A percentile compares a stretch with the other conserved stretches of the same genome.
phyloP scores from a whole-genome alignment of 768 basidiomycete genomes.

The Podaxis carcinomalis region DNA sequence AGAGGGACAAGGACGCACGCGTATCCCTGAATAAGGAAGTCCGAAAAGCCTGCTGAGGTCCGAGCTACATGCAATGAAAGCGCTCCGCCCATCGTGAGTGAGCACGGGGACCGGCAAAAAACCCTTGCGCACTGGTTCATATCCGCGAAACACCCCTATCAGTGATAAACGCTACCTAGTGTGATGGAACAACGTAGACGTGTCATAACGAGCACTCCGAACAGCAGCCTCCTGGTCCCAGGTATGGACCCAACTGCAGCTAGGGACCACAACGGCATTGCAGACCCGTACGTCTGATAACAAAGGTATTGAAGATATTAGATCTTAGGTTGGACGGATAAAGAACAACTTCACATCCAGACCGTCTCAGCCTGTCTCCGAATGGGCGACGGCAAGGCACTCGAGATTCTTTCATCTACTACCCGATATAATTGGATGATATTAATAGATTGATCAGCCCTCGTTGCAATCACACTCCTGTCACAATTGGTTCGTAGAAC shows the following conservation, averaged over 20 bases:
- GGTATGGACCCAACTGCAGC: not conserved
- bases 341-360: not conserved
- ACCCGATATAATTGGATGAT: conserved; percentile 8
- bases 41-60: not conserved
- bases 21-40: not conserved
- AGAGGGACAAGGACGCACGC: not conserved
- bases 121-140: not conserved
- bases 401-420: not conserved
- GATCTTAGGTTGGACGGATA: not conserved
- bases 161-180: not conserved
- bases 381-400: not conserved
- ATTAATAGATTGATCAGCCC: conserved; percentile 10
- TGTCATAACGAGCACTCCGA: not conserved
- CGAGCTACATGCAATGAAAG: not conserved
- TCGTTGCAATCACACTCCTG: conserved; percentile 9
- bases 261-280: not conserved
- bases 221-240: not conserved
- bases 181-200: not conserved
- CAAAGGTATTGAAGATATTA: not conserved
- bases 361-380: not conserved
- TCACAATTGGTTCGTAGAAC: conserved; percentile 10
- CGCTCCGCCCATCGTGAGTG: not conserved
- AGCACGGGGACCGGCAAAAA: not conserved
- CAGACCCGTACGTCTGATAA: not conserved
- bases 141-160: not conserved